phyloP scores from a whole-genome alignment of 352 stramenopile genomes.

The Globisporangium abappressorium region DNA sequence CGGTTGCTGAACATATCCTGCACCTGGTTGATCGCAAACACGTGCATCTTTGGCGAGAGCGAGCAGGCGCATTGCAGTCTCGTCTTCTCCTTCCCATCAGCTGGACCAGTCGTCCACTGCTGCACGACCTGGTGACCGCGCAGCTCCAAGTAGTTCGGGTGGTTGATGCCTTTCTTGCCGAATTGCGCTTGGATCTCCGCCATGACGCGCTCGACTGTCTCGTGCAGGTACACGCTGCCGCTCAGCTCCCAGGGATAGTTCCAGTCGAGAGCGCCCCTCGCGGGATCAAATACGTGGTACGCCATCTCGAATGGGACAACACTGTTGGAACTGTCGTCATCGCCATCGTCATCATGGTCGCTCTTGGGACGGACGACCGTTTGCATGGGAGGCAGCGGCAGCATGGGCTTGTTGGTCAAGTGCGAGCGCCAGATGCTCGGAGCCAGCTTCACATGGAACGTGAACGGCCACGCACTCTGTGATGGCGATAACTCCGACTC shows the following conservation, averaged over 20 bases:
- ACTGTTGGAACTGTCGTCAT: background rate
- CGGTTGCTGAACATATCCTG: conserved; percentile 76
- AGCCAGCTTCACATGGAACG: conserved; percentile 74
- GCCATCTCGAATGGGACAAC: conserved; percentile 6
- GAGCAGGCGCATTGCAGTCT: conserved; percentile 43
- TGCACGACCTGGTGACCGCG: conserved; percentile 49
- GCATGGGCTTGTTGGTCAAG: conserved; percentile 46
- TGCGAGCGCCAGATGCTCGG: conserved; percentile 77
- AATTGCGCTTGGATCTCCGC: conserved; percentile 26
- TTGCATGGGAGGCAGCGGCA: conserved; percentile 38
- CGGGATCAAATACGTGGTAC: conserved; percentile 46
- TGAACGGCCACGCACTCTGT: conserved; percentile 33
- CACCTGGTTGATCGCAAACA: conserved; percentile 86
- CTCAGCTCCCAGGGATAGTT: conserved; percentile 87
- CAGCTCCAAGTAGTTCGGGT: conserved; percentile 67
- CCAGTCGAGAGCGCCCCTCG: conserved; percentile 60
- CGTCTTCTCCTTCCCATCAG: conserved; percentile 13
- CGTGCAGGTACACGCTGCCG: conserved; percentile 63
- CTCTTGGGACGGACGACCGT: background rate
- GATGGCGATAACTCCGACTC: background rate
- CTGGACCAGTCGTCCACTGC: conserved; percentile 10
- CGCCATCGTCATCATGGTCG: too few species aligned
- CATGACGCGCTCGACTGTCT: conserved; percentile 32
- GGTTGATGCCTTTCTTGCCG: conserved; percentile 32
- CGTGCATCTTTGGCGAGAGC: conserved; percentile 56